A percentile compares a stretch with the other conserved stretches of the same genome.
Conservation (phyloP, 805 yeast genomes). For the Blastobotrys terrestris region DNA sequence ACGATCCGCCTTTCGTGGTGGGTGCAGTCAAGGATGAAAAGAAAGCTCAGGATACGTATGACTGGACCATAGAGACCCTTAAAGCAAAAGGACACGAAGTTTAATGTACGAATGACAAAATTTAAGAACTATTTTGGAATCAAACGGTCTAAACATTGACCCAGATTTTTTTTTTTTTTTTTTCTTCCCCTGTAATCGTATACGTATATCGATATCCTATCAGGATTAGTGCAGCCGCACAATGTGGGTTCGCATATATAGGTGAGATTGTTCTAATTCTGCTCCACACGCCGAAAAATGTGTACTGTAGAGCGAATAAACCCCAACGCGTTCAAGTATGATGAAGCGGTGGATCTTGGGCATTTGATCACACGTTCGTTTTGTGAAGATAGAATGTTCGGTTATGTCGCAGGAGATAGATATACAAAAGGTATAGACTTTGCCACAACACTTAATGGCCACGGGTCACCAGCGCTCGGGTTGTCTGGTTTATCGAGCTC, state of each 20-base stretch:
- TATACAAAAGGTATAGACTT: neutral
- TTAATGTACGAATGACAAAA: too few species aligned
- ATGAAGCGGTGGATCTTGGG: neutral
- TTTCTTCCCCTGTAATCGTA: too few species aligned
- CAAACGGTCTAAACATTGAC: too few species aligned
- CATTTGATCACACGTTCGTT: neutral
- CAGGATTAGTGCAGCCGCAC: neutral
- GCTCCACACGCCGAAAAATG: neutral
- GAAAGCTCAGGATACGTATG: neutral
- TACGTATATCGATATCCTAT: too few species aligned
- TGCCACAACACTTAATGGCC: neutral
- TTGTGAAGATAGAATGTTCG: neutral
- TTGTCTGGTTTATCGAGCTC: neutral
- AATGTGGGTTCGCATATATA: too few species aligned
- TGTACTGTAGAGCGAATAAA: neutral
- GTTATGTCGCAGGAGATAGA: neutral
- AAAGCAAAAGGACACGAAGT: neutral
- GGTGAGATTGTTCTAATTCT: too few species aligned
- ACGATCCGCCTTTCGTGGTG: conserved; percentile 29
- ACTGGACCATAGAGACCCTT: neutral
- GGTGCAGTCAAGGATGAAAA: neutral
- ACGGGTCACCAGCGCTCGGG: neutral
- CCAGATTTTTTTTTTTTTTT: too few species aligned
- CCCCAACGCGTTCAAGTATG: neutral
- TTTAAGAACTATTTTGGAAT: too few species aligned